Conservation (phyloP, 2,329 filamentous ascomycete species). For the Exophiala phaeomuriformis region DNA sequence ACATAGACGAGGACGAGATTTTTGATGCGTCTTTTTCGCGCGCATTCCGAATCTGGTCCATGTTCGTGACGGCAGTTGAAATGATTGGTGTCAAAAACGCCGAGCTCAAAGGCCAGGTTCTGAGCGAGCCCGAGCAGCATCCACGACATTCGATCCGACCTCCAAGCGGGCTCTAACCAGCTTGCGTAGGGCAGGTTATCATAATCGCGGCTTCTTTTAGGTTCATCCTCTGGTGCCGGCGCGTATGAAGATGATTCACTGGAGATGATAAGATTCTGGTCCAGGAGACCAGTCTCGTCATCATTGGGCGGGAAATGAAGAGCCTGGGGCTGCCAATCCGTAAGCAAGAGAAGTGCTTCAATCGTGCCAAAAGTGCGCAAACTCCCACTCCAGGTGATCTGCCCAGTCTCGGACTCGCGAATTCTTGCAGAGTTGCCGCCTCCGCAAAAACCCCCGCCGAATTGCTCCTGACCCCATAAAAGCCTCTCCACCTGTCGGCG, state of each 20-base stretch:
- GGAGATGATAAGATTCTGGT: constrained; percentile 62
- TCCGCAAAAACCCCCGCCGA: constrained; percentile 78
- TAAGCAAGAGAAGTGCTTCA: constrained; percentile 86
- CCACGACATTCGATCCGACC: constrained; percentile 58
- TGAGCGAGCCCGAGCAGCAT: constrained; percentile 51
- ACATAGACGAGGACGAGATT: constrained; percentile 83
- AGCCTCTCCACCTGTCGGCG: constrained; percentile 92
- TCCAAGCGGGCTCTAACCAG: constrained; percentile 94
- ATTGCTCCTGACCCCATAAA: constrained; percentile 93
- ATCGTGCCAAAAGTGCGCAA: constrained; percentile 86
- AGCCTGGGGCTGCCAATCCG: constrained; percentile 93
- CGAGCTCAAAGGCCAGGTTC: constrained; percentile 62
- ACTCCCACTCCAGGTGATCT: constrained; percentile 58
- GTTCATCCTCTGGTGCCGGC: constrained; percentile 30
- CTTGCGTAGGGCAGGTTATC: constrained; percentile 65
- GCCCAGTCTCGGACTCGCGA: constrained; percentile 57
- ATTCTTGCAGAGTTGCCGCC: constrained; percentile 55
- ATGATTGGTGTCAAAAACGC: constrained; percentile 73
- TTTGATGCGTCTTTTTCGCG: constrained; percentile 75
- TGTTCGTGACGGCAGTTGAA: constrained; percentile 41
- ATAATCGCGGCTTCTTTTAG: constrained; percentile 35
- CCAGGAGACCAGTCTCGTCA: constrained; percentile 56
- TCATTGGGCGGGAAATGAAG: constrained; percentile 79
- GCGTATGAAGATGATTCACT: constrained; percentile 39
- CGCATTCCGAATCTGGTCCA: constrained; percentile 58